Percentiles rank a stretch among this genome's conserved stretches.
Conservation (phyloP, 2,329 filamentous ascomycete species). For the Neonectria faginata region DNA sequence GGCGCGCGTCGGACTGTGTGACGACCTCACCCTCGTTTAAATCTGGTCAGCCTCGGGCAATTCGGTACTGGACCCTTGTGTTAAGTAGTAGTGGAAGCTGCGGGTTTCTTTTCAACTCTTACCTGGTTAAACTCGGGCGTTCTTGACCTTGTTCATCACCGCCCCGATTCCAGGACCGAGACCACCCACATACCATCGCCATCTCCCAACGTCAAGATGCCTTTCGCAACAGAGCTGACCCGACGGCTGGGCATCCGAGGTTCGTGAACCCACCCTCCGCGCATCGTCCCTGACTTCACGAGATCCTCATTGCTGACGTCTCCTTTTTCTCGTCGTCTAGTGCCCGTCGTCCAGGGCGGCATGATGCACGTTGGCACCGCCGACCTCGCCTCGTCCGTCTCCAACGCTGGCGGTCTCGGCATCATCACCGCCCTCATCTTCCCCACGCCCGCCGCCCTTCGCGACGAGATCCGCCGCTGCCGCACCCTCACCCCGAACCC, state of each 20-base stretch:
- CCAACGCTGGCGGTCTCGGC: conserved; percentile 84
- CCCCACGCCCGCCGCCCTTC: conserved; percentile 89
- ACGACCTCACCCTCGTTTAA: conserved; percentile 1
- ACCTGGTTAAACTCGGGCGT: not conserved
- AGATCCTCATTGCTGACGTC: not conserved
- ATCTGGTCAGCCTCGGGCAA: conserved; percentile 7
- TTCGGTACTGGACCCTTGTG: conserved; percentile 10
- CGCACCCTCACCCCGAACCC: conserved; percentile 81
- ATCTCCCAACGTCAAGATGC: conserved; percentile 57
- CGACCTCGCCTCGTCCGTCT: conserved; percentile 80
- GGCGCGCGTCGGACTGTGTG: conserved; percentile 3
- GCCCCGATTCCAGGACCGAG: too few relatives aligned
- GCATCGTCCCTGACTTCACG: not conserved
- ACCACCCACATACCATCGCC: not conserved
- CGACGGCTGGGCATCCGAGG: conserved; percentile 68
- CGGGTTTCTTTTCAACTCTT: not conserved
- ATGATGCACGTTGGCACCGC: conserved; percentile 91
- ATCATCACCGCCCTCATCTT: conserved; percentile 92
- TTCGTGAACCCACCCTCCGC: conserved; percentile 38
- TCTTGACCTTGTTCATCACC: not conserved
- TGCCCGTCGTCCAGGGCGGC: conserved; percentile 86
- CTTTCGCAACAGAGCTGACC: conserved; percentile 69
- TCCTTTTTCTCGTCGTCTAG: conserved; percentile 52
- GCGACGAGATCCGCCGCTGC: conserved; percentile 91
- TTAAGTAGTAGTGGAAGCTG: not conserved